A percentile compares a stretch with the other conserved stretches of the same genome.
Conservation (phyloP, 192 early-diverging fungal genomes). For the Entomortierella beljakovae region DNA sequence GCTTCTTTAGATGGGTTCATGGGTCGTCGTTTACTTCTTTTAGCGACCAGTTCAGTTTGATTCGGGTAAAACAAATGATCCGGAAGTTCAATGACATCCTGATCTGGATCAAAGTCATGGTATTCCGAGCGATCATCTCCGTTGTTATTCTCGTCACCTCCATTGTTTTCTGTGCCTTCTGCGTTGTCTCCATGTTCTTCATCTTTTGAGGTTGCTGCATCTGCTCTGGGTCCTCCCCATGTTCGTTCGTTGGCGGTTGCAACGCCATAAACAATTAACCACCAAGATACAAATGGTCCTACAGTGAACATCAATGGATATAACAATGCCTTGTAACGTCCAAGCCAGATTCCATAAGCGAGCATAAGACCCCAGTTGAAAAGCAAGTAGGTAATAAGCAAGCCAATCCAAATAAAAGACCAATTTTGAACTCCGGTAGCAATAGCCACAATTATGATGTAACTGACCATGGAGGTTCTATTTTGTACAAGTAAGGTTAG, state of each 20-base stretch:
- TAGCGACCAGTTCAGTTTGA: background rate
- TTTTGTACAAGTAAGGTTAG: no score
- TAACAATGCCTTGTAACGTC: constrained; percentile 8
- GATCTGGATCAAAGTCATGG: background rate
- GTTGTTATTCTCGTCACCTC: background rate
- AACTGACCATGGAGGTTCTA: constrained; percentile 13
- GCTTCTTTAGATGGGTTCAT: background rate
- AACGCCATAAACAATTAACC: constrained; percentile 1
- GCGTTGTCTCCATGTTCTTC: background rate
- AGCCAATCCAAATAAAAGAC: constrained; percentile 4
- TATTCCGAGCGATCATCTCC: background rate
- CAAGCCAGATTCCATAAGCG: constrained; percentile 4
- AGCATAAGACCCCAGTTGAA: constrained; percentile 6
- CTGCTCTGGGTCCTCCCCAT: constrained; percentile 24
- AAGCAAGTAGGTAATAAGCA: constrained; percentile 1
- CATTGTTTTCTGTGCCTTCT: background rate
- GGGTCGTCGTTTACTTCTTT: background rate
- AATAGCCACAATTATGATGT: background rate
- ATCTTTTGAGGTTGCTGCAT: constrained; percentile 3
- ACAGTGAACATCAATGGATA: constrained; percentile 11
- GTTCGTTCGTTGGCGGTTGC: constrained; percentile 17
- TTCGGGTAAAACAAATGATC: constrained; percentile 26
- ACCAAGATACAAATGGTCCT: constrained; percentile 14
- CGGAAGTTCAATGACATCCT: constrained; percentile 7
- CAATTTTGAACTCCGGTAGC: background rate